phyloP scores from a whole-genome alignment of 495 filamentous ascomycete species.

The Massariosphaeria phaeospora region DNA sequence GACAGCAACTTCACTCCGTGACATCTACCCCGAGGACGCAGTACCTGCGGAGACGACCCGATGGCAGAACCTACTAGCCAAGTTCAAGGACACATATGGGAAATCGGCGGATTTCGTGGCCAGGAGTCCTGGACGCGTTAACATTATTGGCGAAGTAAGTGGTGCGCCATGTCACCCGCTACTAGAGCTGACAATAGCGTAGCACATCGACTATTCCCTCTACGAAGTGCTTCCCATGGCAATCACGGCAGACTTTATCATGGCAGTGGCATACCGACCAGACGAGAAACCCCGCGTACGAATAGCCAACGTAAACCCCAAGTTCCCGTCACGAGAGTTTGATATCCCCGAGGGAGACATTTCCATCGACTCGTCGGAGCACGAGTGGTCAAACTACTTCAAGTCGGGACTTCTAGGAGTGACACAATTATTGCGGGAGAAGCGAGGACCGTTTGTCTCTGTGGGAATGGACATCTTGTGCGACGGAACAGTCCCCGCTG shows the following conservation, averaged over 20 bases:
- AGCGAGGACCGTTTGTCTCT: conserved; percentile 54
- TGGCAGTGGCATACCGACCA: conserved; percentile 68
- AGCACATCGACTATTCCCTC: conserved; percentile 95
- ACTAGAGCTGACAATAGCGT: conserved; percentile 10
- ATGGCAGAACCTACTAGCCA: conserved; percentile 65
- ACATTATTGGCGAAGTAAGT: conserved; percentile 83
- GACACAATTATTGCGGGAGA: conserved; percentile 68
- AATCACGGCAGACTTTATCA: conserved; percentile 80
- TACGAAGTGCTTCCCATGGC: conserved; percentile 96
- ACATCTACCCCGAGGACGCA: conserved; percentile 65
- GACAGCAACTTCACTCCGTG: conserved; percentile 51
- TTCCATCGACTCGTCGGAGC: conserved; percentile 39
- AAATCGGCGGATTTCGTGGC: conserved; percentile 73
- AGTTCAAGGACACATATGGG: conserved; percentile 70
- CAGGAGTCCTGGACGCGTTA: conserved; percentile 87
- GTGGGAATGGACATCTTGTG: conserved; percentile 82
- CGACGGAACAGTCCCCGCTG: conserved; percentile 86
- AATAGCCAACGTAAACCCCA: conserved; percentile 74
- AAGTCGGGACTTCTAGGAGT: conserved; percentile 83
- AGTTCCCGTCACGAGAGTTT: conserved; percentile 75
- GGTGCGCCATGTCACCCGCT: not conserved
- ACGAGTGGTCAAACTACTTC: conserved; percentile 99
- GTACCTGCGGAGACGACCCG: conserved; percentile 54
- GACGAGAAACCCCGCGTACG: conserved; percentile 49
- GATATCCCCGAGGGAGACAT: conserved; percentile 53